These are phyloP conservation scores for Pyricularia pennisetigena DNA, from an alignment of 2,329 filamentous ascomycete species.

Conservation along the genomic window DNA sequence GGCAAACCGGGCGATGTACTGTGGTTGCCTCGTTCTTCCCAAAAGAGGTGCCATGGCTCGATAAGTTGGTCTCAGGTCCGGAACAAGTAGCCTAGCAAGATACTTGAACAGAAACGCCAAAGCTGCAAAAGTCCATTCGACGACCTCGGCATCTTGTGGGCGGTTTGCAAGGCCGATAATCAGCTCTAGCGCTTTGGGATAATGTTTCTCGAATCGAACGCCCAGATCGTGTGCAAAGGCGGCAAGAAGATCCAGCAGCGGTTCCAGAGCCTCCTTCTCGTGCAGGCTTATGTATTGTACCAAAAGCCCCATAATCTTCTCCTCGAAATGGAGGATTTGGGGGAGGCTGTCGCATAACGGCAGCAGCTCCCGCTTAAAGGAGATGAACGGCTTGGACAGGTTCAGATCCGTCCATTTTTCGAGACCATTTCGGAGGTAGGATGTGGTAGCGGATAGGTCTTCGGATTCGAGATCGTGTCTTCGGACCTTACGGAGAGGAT, in stretches of 20 bases:
- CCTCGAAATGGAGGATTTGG: slow-evolving; percentile 84
- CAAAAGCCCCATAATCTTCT: slow-evolving; percentile 71
- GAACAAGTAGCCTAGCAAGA: slow-evolving; percentile 74
- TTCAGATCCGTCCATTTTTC: slow-evolving; percentile 91
- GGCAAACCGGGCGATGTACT: slow-evolving; percentile 83
- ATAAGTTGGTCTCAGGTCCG: slow-evolving; percentile 76
- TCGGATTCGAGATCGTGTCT: slow-evolving; percentile 74
- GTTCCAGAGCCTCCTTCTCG: slow-evolving; percentile 74
- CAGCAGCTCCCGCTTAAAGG: slow-evolving; percentile 65
- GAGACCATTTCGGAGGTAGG: slow-evolving; percentile 74
- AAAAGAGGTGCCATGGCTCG: slow-evolving; percentile 75
- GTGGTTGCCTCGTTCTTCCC: slow-evolving; percentile 71
- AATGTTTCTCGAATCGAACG: slow-evolving; percentile 78
- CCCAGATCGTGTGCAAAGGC: slow-evolving; percentile 94
- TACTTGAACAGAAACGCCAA: slow-evolving; percentile 97
- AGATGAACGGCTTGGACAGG: slow-evolving; percentile 68
- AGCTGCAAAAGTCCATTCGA: slow-evolving; percentile 94
- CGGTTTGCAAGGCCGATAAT: slow-evolving; percentile 71
- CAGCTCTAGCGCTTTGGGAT: slow-evolving; percentile 62
- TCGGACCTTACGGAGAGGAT: slow-evolving; percentile 83
- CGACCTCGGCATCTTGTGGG: slow-evolving; percentile 73
- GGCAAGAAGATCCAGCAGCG: slow-evolving; percentile 77
- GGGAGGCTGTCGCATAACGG: slow-evolving; percentile 82
- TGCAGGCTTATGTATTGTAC: slow-evolving; percentile 63
- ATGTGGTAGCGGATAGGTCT: slow-evolving; percentile 67